A percentile compares a stretch with the other conserved stretches of the same genome.
Conservation (phyloP, 2,329 filamentous ascomycete genomes). For the Truncatella angustata region DNA sequence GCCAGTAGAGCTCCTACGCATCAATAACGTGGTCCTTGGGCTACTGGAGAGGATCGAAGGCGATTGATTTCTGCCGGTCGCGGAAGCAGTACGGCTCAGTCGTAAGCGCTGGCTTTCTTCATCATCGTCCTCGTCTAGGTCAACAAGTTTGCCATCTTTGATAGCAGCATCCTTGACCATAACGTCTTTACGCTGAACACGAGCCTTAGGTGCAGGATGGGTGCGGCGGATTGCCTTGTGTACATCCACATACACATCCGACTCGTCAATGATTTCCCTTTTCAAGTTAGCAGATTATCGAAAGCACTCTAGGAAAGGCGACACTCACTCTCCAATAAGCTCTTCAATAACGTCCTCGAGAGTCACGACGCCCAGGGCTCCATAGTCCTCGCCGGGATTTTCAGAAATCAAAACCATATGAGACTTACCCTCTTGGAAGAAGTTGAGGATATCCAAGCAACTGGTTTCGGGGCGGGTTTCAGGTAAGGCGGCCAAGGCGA, state of each 20-base stretch:
- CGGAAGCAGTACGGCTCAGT: slow-evolving; percentile 31
- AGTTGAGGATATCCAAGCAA: slow-evolving; percentile 98
- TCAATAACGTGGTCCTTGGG: slow-evolving; percentile 57
- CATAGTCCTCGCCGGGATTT: slow-evolving; percentile 82
- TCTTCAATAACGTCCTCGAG: slow-evolving; percentile 98
- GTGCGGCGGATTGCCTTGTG: slow-evolving; percentile 95
- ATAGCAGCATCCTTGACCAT: slow-evolving; percentile 26
- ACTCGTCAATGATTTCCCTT: slow-evolving; percentile 98
- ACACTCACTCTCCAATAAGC: slow-evolving; percentile 87
- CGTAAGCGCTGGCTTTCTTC: slow-evolving; percentile 26
- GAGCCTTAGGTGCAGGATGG: slow-evolving; percentile 75
- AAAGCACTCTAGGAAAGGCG: slow-evolving; percentile 17
- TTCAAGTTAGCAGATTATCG: not conserved
- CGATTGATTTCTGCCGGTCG: slow-evolving; percentile 35
- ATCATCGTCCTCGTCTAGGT: slow-evolving; percentile 31
- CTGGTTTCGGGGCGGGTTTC: slow-evolving; percentile 95
- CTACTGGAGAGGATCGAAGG: slow-evolving; percentile 40
- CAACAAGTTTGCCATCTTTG: slow-evolving; percentile 36
- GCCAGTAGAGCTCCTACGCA: slow-evolving; percentile 55
- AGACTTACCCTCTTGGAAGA: slow-evolving; percentile 98
- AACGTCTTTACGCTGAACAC: slow-evolving; percentile 38
- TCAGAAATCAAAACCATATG: slow-evolving; percentile 98
- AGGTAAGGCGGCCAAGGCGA: slow-evolving; percentile 87
- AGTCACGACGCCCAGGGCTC: slow-evolving; percentile 89
- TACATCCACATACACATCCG: slow-evolving; percentile 96